These are phyloP conservation scores for Cladosporium sp. DNA, from an alignment of 2,329 filamentous ascomycete species.

Conservation along the genomic window DNA sequence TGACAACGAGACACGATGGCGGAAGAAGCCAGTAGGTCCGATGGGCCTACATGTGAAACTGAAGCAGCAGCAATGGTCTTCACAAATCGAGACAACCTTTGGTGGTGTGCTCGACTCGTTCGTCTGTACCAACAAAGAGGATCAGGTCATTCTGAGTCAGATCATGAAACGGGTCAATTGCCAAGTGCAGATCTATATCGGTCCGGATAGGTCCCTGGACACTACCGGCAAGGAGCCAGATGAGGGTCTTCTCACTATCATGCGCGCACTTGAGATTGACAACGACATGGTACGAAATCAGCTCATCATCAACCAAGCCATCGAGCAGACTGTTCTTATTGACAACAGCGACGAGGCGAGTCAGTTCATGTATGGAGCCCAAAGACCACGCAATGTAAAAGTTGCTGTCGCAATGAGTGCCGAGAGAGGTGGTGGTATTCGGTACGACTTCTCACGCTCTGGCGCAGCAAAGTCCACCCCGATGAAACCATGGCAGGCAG, in stretches of 20 bases:
- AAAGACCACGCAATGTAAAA: constrained; percentile 68
- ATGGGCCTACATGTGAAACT: constrained; percentile 78
- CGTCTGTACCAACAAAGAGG: constrained; percentile 74
- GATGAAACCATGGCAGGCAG: constrained; percentile 55
- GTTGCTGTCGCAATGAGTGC: constrained; percentile 72
- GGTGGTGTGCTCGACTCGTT: constrained; percentile 74
- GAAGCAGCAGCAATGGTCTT: constrained; percentile 77
- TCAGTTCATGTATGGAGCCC: constrained; percentile 63
- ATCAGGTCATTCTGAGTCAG: constrained; percentile 67
- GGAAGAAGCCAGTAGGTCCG: constrained; percentile 75
- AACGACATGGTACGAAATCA: constrained; percentile 76
- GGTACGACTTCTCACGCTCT: constrained; percentile 55
- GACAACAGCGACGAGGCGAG: constrained; percentile 67
- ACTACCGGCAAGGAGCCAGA: constrained; percentile 73
- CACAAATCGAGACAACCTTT: constrained; percentile 75
- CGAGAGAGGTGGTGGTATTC: constrained; percentile 59
- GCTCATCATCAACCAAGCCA: constrained; percentile 76
- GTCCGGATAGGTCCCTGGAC: constrained; percentile 58
- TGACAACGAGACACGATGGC: constrained; percentile 68
- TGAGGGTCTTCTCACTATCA: constrained; percentile 69
- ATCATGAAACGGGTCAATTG: constrained; percentile 65
- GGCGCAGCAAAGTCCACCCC: constrained; percentile 56
- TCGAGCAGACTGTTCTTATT: constrained; percentile 84
- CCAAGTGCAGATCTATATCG: constrained; percentile 62
- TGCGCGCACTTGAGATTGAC: constrained; percentile 78